Base-by-base conservation (phyloP, 306 rosid genomes). In the Dalbergia cochinchinensis region DNA sequence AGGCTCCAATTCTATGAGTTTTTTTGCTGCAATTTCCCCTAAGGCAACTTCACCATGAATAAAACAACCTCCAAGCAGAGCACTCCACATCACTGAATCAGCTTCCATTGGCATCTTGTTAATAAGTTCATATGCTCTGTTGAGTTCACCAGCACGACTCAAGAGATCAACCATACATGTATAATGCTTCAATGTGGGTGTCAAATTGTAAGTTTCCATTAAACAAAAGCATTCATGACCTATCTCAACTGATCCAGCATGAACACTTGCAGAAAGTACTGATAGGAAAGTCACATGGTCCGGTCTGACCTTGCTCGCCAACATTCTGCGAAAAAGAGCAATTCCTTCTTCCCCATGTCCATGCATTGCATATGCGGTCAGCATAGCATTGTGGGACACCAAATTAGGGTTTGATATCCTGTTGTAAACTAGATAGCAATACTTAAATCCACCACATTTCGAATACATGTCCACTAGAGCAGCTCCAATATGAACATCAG, bases 131-230 rank as follows among this genome's bases (percentile, higher is more conserved):
- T 79, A 84, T 22, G 90, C 90, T 78, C 88, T 78, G 0, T 74
- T 16, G 33, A 90, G 85, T 67, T 75, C 54, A 37, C 87, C 84
- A 4, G 87, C 88, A 8, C 94, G 89, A 47, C 94, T 88, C 74
- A 90, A 78, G 48, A 90, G 94, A 73, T 88, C 90, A 42, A 90
- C 80, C 83, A 86, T 88, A 57, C 94, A 86, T 6, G 94, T 88
- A 58, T 88, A 88, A 57, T 90, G 94, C 74, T 90, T 90, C 69
- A 86, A 65, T 71, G 94, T 78, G 14, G 94, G 91, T 8, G 72
- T 58, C 78, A 82, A 42, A 64, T 82, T 76, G 77, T 69, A 84
- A 53, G 67, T 73, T 60, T 76, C 57, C 94, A 90, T 90, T 55
- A 87, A 62, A 69, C 45, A 22, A 71, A 86, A 82, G 86, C 85